phyloP scores from a whole-genome alignment of 371 early-diverging fungal genomes.

The Circinella minor region DNA sequence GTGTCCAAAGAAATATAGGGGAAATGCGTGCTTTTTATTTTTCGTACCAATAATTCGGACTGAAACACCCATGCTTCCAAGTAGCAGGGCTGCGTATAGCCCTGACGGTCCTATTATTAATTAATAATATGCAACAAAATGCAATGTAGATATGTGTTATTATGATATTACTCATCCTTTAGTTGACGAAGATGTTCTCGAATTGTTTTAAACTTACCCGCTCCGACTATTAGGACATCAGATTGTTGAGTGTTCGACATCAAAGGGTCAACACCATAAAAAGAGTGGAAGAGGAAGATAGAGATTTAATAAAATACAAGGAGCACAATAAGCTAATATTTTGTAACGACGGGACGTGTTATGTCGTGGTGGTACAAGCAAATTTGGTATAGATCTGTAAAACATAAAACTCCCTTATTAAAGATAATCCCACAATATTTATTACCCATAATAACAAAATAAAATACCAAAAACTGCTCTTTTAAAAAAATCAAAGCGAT shows the following conservation, averaged over 20 bases:
- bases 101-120: conserved; percentile 33
- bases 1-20: not conserved
- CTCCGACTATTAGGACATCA: conserved; percentile 46
- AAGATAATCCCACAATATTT: not conserved
- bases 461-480: no score
- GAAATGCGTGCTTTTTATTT: not conserved
- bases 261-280: conserved; percentile 15
- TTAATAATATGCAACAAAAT: not conserved
- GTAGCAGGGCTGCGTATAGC: conserved; percentile 40
- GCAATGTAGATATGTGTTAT: no score
- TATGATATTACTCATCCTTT: no score
- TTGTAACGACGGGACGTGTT: not conserved
- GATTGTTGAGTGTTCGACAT: conserved; percentile 24
- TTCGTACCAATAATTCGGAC: conserved; percentile 43
- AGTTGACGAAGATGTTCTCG: not conserved
- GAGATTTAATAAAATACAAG: conserved; percentile 19
- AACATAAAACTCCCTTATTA: not conserved
- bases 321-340: conserved; percentile 11
- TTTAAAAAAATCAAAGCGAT: no score
- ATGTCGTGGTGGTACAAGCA: conserved; percentile 10
- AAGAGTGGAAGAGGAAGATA: conserved; percentile 17
- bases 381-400: conserved; percentile 6
- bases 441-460: not conserved
- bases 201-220: conserved; percentile 28
- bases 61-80: conserved; percentile 38